A percentile compares a stretch with the other conserved stretches of the same genome.
Evolutionary conservation across 1,284 basidiomycete genomes (phyloP).

Genomic region (Trichosporon faecale): DNA sequence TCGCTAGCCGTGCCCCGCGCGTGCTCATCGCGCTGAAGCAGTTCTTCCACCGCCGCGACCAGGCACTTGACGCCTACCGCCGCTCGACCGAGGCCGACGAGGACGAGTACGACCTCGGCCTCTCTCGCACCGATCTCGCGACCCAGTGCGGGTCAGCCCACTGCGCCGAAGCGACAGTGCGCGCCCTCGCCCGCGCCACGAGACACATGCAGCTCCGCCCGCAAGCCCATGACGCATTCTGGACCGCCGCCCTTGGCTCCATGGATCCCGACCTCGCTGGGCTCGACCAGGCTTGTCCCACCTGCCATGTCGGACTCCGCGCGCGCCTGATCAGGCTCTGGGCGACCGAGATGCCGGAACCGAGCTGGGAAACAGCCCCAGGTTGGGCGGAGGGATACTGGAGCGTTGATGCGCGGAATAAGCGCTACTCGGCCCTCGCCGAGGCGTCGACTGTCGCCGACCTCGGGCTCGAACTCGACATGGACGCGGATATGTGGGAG

Average conservation of each 20-base stretch:
- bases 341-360: conserved; percentile 5
- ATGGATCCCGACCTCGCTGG: conserved; percentile 1
- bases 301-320: background rate
- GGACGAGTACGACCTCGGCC: background rate
- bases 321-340: conserved; percentile 1
- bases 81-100: background rate
- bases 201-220: conserved; percentile 1
- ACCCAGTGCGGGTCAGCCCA: background rate
- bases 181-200: conserved; percentile 3
- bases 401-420: background rate
- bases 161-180: background rate
- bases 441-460: background rate
- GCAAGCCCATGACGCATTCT: background rate
- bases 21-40: conserved; percentile 6
- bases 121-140: background rate
- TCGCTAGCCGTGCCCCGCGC: background rate
- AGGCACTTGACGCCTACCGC: background rate
- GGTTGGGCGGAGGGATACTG: conserved; percentile 1
- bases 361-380: background rate
- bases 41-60: conserved; percentile 11
- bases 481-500: conserved; percentile 4
- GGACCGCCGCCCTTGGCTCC: background rate
- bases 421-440: background rate
- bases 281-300: conserved; percentile 1
- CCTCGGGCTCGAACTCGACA: background rate